These are phyloP conservation scores for Piper betle DNA, from an alignment of 164 flowering plant species.

Conservation along the genomic window DNA sequence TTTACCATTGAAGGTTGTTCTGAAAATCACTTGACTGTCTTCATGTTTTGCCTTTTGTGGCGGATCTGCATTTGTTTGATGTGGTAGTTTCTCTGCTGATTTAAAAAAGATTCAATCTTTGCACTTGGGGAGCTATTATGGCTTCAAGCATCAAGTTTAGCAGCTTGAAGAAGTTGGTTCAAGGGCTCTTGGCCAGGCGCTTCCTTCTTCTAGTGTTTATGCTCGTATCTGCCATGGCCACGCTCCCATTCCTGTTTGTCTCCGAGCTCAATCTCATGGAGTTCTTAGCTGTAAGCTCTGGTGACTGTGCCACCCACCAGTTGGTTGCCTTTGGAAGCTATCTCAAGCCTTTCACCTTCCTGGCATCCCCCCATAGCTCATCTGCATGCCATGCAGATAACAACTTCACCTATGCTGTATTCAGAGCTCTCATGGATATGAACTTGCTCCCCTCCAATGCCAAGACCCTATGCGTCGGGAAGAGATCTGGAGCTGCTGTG, in stretches of 20 bases:
- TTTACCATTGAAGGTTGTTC: not conserved
- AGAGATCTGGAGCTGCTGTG: slow-evolving; percentile 38
- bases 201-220: slow-evolving; percentile 36
- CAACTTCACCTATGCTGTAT: slow-evolving; percentile 32
- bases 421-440: slow-evolving; percentile 44
- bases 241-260: slow-evolving; percentile 31
- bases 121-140: not conserved
- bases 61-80: no score
- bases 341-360: slow-evolving; percentile 15
- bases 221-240: slow-evolving; percentile 28
- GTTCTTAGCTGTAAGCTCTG: slow-evolving; percentile 10
- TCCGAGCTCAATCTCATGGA: slow-evolving; percentile 11
- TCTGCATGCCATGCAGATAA: slow-evolving; percentile 21
- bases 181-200: slow-evolving; percentile 39
- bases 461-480: slow-evolving; percentile 66
- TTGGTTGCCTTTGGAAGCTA: slow-evolving; percentile 5
- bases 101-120: no score
- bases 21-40: not conserved
- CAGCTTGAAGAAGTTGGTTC: slow-evolving; percentile 32
- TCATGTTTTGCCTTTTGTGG: not conserved
- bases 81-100: no score
- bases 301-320: slow-evolving; percentile 18
- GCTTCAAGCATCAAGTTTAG: slow-evolving; percentile 31
- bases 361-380: not conserved
- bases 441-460: slow-evolving; percentile 31